phyloP scores from a whole-genome alignment of 352 stramenopile genomes.

The Globisporangium cylindrosporum region DNA sequence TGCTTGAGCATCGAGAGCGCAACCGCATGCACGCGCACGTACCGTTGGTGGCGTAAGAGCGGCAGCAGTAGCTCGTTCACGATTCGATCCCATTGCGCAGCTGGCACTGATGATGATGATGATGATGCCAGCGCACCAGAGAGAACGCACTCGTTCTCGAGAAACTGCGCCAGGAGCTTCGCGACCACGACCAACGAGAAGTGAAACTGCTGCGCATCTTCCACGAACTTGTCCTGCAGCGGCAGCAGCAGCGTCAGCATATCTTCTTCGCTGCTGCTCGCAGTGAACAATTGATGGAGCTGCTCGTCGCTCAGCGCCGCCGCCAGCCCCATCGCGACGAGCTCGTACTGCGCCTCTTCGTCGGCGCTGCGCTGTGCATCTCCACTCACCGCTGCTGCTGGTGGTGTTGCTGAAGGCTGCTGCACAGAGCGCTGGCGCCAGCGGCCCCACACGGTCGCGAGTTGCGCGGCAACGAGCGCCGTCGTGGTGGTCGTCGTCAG shows the following conservation, averaged over 20 bases:
- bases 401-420: too few species aligned
- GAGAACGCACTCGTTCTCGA: constrained; percentile 17
- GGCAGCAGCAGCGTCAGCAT: constrained; percentile 39
- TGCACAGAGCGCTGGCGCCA: constrained; percentile 8
- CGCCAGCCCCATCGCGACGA: constrained; percentile 40
- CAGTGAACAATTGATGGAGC: constrained; percentile 25
- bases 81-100: not conserved
- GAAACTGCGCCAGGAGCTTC: constrained; percentile 25
- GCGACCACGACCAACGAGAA: constrained; percentile 38
- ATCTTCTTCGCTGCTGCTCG: not conserved
- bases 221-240: constrained; percentile 21
- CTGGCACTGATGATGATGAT: constrained; percentile 2
- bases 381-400: not conserved
- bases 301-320: constrained; percentile 21
- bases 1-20: constrained; percentile 26
- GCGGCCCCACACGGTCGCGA: constrained; percentile 17
- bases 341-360: constrained; percentile 52
- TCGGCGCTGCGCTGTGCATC: constrained; percentile 13
- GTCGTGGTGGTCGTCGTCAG: not conserved
- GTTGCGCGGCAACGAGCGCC: constrained; percentile 12
- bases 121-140: not conserved
- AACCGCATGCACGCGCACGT: constrained; percentile 27
- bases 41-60: constrained; percentile 24
- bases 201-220: constrained; percentile 26
- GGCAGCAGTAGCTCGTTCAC: constrained; percentile 31